These are phyloP conservation scores for Ustilago trichophora DNA, from an alignment of 1,284 basidiomycete genomes.

Conservation along the genomic window DNA sequence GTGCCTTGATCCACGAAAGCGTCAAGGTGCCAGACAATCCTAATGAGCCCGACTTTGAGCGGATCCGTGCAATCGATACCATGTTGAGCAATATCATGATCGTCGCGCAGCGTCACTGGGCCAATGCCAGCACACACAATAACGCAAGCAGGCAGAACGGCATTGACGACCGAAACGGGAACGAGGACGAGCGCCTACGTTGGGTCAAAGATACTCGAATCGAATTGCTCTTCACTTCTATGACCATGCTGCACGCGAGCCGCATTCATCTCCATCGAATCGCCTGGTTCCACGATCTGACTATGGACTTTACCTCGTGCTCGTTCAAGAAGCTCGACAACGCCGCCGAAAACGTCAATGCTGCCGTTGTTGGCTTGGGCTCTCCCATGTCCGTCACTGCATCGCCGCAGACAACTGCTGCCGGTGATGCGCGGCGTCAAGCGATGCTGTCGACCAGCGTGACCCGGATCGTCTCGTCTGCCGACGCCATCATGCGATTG, in stretches of 20 bases:
- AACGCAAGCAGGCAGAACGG: too few species aligned
- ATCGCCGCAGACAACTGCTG: too few species aligned
- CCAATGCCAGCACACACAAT: background rate
- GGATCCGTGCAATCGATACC: conserved; percentile 12
- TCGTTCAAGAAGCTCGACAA: conserved; percentile 11
- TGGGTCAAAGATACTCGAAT: conserved; percentile 13
- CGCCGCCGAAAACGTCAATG: background rate
- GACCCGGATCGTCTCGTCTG: conserved; percentile 13
- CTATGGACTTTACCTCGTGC: conserved; percentile 21
- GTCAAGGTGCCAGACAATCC: conserved; percentile 5
- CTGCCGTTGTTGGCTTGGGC: too few species aligned
- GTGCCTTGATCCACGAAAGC: conserved; percentile 17
- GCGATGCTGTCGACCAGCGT: conserved; percentile 10
- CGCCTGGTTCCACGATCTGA: conserved; percentile 18
- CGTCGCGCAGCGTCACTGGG: conserved; percentile 6
- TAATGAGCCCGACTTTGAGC: conserved; percentile 6
- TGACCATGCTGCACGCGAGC: conserved; percentile 13
- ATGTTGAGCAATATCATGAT: conserved; percentile 26
- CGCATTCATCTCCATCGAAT: conserved; percentile 20
- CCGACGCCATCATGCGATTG: conserved; percentile 19
- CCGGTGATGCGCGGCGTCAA: too few species aligned
- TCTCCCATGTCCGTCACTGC: too few species aligned
- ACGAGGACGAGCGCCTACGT: background rate
- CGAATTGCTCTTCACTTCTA: conserved; percentile 14
- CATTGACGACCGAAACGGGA: too few species aligned